Conservation (phyloP, 805 yeast species). For the Zygoascus tannicola region DNA sequence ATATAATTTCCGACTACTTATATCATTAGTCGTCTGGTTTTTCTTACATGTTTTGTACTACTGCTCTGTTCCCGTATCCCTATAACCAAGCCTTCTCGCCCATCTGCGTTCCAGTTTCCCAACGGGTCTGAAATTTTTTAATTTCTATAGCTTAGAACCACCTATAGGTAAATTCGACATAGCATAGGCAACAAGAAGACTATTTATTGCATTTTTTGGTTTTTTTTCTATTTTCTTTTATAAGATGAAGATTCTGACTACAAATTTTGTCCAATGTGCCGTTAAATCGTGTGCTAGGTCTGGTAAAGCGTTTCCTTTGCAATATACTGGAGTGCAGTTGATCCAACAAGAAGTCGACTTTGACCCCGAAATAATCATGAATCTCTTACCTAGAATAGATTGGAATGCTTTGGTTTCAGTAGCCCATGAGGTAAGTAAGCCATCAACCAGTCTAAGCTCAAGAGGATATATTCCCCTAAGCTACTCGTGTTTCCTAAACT, state of each 20-base stretch:
- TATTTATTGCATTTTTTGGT: too few relatives aligned
- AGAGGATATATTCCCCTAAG: too few relatives aligned
- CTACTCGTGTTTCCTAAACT: too few relatives aligned
- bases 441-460: too few relatives aligned
- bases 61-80: too few relatives aligned
- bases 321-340: conserved; percentile 57
- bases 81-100: too few relatives aligned
- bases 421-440: conserved; percentile 53
- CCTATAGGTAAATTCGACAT: too few relatives aligned
- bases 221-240: too few relatives aligned
- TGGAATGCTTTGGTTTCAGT: conserved; percentile 81
- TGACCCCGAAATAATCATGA: conserved; percentile 67
- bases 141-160: too few relatives aligned
- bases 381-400: conserved; percentile 71
- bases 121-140: too few relatives aligned
- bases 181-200: too few relatives aligned
- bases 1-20: not conserved
- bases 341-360: conserved; percentile 71
- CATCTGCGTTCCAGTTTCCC: too few relatives aligned
- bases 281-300: conserved; percentile 70
- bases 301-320: conserved; percentile 71
- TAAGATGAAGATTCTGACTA: conserved; percentile 83
- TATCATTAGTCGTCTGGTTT: not conserved
- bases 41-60: not conserved
- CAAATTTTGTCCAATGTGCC: conserved; percentile 93